Evolutionary conservation across 2,329 filamentous ascomycete species (phyloP), one percentile per base, ranked within the genome.

Genomic region (Phoma sp.): DNA sequence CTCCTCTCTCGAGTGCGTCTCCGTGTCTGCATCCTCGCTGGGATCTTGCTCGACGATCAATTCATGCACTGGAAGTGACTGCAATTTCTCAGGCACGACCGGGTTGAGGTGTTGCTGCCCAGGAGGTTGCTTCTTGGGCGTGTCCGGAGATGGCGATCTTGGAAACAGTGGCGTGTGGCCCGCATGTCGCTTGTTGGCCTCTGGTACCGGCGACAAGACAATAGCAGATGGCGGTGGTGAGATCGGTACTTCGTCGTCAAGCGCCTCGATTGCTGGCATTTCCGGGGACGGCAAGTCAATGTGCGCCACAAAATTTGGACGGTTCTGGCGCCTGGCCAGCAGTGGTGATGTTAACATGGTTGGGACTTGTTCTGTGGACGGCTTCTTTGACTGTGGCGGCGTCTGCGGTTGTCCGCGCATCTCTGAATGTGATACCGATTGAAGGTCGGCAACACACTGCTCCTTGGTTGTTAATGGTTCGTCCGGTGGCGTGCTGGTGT

Each of bases 161-260:
- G 69, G 65, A 15, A 69, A 57, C 32, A 74, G 55, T 11, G 74
- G 74, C 1, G 74, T 76, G 48, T 76, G 74, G 3, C 74, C 74
- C 12, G 74, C 74, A 54, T 73, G 66, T 23, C 68, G 66, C 28
- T 40, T 69, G 45, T 76, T 74, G 26, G 67, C 65, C 26, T 62
- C 66, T 9, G 73, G 73, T 5, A 74, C 55, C 1, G 74, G 74
- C 6, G 71, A 74, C 21, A 74, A 52, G 5, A 50, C 14, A 32
- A 65, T 28, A 21, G 66, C 60, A 18, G 72, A 73, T 12, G 69
- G 64, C 1, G 71, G 69, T 21, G 73, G 73, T 6, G 71, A 74
- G 1, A 52, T 53, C 14, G 71, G 67, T 18, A 60, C 59, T 38
- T 74, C 66, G 17, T 66, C 57, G 28, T 67, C 56, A 15, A 67